A percentile compares a stretch with the other conserved stretches of the same genome.
Evolutionary conservation across 345 rosid species (phyloP).

Genomic region (Microcos paniculata): DNA sequence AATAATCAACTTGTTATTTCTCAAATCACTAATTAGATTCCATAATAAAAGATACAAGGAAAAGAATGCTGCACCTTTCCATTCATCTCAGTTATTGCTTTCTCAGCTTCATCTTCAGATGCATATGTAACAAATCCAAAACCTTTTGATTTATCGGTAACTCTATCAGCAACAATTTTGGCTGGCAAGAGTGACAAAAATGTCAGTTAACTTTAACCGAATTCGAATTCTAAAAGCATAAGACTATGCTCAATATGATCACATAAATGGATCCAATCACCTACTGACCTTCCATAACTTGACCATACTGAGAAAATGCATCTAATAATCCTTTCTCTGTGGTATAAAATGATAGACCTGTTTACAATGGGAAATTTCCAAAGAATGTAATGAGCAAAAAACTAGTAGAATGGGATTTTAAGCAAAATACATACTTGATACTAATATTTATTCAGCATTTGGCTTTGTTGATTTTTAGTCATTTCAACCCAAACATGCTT

Average conservation of each 20-base stretch:
- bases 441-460: background rate
- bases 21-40: background rate
- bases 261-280: background rate
- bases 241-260: background rate
- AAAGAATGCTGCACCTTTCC: slow-evolving; percentile 50
- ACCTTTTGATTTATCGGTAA: slow-evolving; percentile 68
- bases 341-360: slow-evolving; percentile 76
- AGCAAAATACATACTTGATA: background rate
- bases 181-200: slow-evolving; percentile 36
- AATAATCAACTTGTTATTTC: slow-evolving; percentile 9
- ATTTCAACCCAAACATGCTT: background rate
- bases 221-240: background rate
- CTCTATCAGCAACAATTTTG: slow-evolving; percentile 60
- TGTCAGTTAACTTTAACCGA: background rate
- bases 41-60: background rate
- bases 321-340: slow-evolving; percentile 63
- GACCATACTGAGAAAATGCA: slow-evolving; percentile 76
- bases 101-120: slow-evolving; percentile 66
- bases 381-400: background rate
- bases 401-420: background rate
- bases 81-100: slow-evolving; percentile 58
- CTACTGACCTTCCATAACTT: slow-evolving; percentile 77
- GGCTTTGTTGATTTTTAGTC: background rate
- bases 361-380: background rate
- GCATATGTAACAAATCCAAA: slow-evolving; percentile 90